phyloP scores from a whole-genome alignment of 2,329 filamentous ascomycete genomes.

The Aspergillus transmontanensis region DNA sequence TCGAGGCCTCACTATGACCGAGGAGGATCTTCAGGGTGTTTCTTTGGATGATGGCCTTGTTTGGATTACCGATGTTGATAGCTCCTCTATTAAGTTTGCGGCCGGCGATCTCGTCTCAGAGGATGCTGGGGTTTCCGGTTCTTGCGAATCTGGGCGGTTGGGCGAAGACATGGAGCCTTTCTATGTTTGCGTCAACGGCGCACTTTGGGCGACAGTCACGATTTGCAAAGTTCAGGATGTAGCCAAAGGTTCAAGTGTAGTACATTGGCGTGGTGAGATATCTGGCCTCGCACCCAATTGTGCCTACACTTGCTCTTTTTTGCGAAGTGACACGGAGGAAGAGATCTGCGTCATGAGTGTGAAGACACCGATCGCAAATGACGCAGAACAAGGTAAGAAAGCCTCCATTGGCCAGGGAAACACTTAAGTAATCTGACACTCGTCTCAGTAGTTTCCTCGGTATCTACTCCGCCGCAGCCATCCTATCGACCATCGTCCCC shows the following conservation, averaged over 20 bases:
- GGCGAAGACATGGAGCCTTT: constrained; percentile 57
- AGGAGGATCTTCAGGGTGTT: constrained; percentile 45
- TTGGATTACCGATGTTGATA: constrained; percentile 51
- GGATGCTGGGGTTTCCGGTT: constrained; percentile 33
- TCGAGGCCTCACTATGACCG: constrained; percentile 42
- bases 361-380: constrained; percentile 62
- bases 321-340: constrained; percentile 58
- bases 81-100: constrained; percentile 51
- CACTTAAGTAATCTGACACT: constrained; percentile 3
- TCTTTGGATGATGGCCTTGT: constrained; percentile 47
- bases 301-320: constrained; percentile 65
- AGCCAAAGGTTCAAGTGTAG: constrained; percentile 47
- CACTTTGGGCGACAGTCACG: constrained; percentile 64
- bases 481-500: constrained; percentile 65
- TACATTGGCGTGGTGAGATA: constrained; percentile 63
- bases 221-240: constrained; percentile 52
- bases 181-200: constrained; percentile 66
- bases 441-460: constrained; percentile 34
- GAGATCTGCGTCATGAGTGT: constrained; percentile 63
- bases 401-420: neutral
- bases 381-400: constrained; percentile 59
- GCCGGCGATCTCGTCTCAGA: constrained; percentile 45
- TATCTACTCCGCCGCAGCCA: constrained; percentile 56
- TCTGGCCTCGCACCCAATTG: constrained; percentile 66
- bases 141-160: constrained; percentile 31